phyloP scores from a whole-genome alignment of 2,329 filamentous ascomycete genomes.

The Monosporascus sp. region DNA sequence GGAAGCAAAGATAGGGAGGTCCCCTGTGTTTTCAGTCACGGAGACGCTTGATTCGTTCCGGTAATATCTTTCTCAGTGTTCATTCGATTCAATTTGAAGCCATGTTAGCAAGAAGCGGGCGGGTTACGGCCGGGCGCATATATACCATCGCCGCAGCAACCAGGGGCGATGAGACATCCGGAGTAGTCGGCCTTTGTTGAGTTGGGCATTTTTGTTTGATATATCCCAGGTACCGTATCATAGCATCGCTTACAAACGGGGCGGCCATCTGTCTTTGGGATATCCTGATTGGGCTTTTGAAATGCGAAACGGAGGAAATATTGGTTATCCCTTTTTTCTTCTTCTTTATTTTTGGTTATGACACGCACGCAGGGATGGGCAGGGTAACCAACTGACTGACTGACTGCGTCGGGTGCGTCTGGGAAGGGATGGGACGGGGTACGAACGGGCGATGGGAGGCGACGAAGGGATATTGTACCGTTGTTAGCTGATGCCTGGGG shows the following conservation, averaged over 20 bases:
- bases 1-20: neutral
- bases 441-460: neutral
- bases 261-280: neutral
- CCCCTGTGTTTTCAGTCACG: neutral
- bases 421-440: neutral
- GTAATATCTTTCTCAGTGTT: neutral
- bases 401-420: neutral
- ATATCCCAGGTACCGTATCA: neutral
- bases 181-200: neutral
- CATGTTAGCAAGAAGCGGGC: neutral
- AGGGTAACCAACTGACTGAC: neutral
- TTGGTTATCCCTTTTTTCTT: neutral
- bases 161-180: neutral
- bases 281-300: constrained; percentile 2
- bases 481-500: neutral
- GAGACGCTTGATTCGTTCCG: neutral
- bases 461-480: neutral
- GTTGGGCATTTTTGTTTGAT: neutral
- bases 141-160: neutral
- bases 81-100: neutral
- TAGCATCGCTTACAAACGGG: neutral
- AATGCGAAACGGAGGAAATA: constrained; percentile 7
- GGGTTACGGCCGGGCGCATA: neutral
- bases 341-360: neutral
- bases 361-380: constrained; percentile 6